Base-by-base conservation (phyloP, 2,329 filamentous ascomycete species). In the Pseudogymnoascus sp. region DNA sequence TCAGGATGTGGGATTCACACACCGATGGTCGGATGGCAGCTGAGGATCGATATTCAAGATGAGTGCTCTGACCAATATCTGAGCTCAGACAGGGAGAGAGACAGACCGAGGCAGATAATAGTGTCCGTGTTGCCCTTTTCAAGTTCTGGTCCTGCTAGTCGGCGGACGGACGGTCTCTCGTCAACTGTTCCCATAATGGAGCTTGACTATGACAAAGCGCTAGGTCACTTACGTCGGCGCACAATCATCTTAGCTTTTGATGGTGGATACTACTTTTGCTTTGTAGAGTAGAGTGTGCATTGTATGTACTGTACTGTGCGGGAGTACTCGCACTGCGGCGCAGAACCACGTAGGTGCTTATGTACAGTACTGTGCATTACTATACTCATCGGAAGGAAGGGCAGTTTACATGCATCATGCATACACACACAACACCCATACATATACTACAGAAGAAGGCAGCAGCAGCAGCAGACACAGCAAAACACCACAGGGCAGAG, bases 221-320 rank as follows among this genome's bases (percentile, higher is more conserved):
- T 54, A 54, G 25, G 43, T 33, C 8, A 54, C 7, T 54, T 54
- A 33, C 25, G n/a, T 30, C 43, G 25, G 28, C 43, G 43, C 25
- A 54, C 43, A 54, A 33, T 54, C 43, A 25, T 54, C 43, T 54
- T 33, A 54, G 2, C 43, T 54, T 54, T 54, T 54, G 43, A 33
- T 11, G 25, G 43, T 54, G 43, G 43, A 54, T 54, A 54, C 43
- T 18, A n/a, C 8, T 16, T 33, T 33, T 33, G 30, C 30, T 33
- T 33, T 22, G 20, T 22, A 22, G 20, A 22, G 30, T 33, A 33
- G 30, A 9, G 43, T 12, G 30, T 54, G 28, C 25, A 7, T 50
- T 28, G 22, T 50, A 50, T 22, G 20, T 22, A 22, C 20, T 22
- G 20, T 22, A 22, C n/a, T n/a, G n/a, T n/a, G n/a, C 22, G 5